Base-by-base conservation (phyloP, 1,284 basidiomycete genomes). In the Ceratobasidium sp. region DNA sequence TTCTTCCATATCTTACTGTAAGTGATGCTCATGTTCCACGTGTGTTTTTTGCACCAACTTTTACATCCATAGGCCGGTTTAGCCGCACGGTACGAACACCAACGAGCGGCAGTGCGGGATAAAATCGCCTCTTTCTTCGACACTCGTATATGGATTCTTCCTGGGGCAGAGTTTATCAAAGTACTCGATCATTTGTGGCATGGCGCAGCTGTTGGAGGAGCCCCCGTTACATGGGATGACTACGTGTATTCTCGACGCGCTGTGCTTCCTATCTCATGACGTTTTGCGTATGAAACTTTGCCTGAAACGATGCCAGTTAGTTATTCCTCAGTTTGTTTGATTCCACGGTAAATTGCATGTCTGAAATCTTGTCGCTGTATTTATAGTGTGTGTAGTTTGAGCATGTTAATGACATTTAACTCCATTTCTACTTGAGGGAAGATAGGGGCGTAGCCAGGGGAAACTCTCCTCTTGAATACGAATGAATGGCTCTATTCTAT, bases 151-250 rank as follows among this genome's bases (percentile, higher is more conserved):
- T 69, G 66, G 66, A 38, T 69, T 8, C 52, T 52, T 41, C 66
- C 52, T 8, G 66, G 66, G 1, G n/a, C 16, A 13, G 66, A 69
- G 3, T 46, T 69, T 55, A 18, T 23, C 9, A 9, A 35, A 23
- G 66, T 69, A 1, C 54, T 70, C 4, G 38, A 58, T 21, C 55
- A 70, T 35, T 43, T 70, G 3, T 70, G 67, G 67, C 43, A 70
- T 35, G 67, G 67, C 8, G 67, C 21, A 9, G 67, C n/a, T 54
- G 35, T 30, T 23, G 43, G 49, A 21, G 67, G 67, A 14, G 44
- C 28, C 23, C 16, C 67, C 0, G 67, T 70, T 9, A 46, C 28
- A 5, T 70, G 67, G 67, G 52, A 49, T 18, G 67, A 70, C 43
- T 70, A 70, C 49, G 55, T 70, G 4, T 13, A 14, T 54, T 58